Base-by-base conservation (phyloP, 495 filamentous ascomycete genomes). In the Xylaria castorea region DNA sequence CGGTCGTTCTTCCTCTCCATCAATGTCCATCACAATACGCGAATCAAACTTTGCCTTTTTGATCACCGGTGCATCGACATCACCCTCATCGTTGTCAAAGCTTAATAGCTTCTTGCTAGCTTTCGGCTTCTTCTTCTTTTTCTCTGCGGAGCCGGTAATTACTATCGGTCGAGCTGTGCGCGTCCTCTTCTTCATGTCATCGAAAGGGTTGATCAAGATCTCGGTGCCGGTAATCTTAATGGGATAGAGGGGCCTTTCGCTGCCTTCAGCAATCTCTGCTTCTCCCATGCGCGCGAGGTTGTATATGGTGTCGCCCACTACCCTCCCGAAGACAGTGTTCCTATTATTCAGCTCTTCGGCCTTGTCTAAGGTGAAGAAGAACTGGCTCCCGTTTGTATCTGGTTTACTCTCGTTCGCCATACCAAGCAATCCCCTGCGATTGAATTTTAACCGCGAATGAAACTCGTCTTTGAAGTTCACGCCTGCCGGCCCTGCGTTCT, bases 31-130 rank as follows among this genome's bases (percentile, higher is more conserved):
- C 25, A 97, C 91, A 53, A 98, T 89, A 64, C 90, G 91, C 20
- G 93, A 89, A 77, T 98, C 97, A 80, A 95, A 98, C 77, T 97
- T 98, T 12, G 92, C 86, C 79, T 97, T 98, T 78, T 95, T 97
- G 6, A 91, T 84, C n/a, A 88, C 80, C 8, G 89, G 87, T 5
- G 84, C 83, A 25, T 87, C 89, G 7, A 87, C 90, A n/a, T 91
- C 92, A 3, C 86, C 93, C 64, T 95, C 95, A 18, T 97, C 95
- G 25, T 87, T 93, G 0, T 91, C 95, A 84, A 98, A 98, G 76
- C 95, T 98, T 67, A 98, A 78, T 55, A 99, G 78, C 71, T 90
- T 89, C 81, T 97, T 97, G 18, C 88, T 92, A 2, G 84, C 88
- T 76, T 94, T 95, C 67, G 85, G 79, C 66, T 90, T 90, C 85